Percentiles rank a stretch among this genome's conserved stretches.
Evolutionary conservation across 495 filamentous ascomycete species (phyloP).

Genomic region (Penicillium tannophilum): DNA sequence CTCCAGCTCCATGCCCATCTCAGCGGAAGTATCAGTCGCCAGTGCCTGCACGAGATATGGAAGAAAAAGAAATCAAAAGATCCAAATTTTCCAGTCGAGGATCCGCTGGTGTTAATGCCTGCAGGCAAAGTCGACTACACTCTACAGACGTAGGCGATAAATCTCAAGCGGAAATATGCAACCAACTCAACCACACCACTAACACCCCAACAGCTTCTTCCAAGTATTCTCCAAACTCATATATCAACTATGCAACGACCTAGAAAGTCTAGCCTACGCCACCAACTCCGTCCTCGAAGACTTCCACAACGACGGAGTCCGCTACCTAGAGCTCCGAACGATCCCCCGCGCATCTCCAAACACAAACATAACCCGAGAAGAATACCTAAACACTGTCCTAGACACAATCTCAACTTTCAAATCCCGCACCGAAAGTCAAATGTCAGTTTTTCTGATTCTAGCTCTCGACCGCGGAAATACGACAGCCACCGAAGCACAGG

Average conservation of each 20-base stretch:
- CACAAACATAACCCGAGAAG: constrained; percentile 55
- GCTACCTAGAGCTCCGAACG: constrained; percentile 80
- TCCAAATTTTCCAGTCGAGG: constrained; percentile 55
- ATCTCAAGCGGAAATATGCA: background rate
- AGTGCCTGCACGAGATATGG: constrained; percentile 80
- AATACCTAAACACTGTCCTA: constrained; percentile 69
- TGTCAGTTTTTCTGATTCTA: constrained; percentile 68
- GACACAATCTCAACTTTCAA: constrained; percentile 54
- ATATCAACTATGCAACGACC: constrained; percentile 68
- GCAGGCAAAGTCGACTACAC: constrained; percentile 69
- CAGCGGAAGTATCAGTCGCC: constrained; percentile 74
- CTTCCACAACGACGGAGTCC: constrained; percentile 72
- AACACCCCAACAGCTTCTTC: constrained; percentile 60
- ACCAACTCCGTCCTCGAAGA: constrained; percentile 69
- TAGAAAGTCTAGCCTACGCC: constrained; percentile 57
- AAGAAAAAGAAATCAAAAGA: constrained; percentile 52
- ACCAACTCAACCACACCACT: constrained; percentile 6
- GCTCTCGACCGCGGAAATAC: constrained; percentile 70
- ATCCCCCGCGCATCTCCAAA: constrained; percentile 66
- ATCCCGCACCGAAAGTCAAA: constrained; percentile 16
- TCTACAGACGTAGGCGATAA: constrained; percentile 60
- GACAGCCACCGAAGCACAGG: constrained; percentile 54
- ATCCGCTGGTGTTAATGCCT: constrained; percentile 71
- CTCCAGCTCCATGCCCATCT: constrained; percentile 80
- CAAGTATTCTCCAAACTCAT: constrained; percentile 77